Conservation (phyloP, 352 stramenopile species). For the Phytopythium sindhum region DNA sequence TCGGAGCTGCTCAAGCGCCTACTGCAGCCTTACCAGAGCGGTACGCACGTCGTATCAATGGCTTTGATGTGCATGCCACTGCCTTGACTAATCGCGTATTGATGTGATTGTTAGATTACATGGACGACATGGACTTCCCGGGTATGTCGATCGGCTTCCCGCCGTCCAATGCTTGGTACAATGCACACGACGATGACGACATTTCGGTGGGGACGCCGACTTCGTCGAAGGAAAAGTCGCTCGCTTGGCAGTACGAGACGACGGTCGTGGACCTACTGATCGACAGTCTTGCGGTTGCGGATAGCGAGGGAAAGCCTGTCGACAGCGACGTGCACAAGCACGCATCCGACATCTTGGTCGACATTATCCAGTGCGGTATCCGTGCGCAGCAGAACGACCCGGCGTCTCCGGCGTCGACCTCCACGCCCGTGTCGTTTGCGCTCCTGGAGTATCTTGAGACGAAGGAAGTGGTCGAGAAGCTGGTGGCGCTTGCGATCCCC, state of each 20-base stretch:
- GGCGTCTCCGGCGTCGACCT: slow-evolving; percentile 51
- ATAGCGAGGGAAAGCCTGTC: slow-evolving; percentile 24
- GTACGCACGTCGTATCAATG: slow-evolving; percentile 11
- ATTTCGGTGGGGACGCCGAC: slow-evolving; percentile 57
- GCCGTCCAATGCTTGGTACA: slow-evolving; percentile 73
- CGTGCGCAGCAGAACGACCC: slow-evolving; percentile 71
- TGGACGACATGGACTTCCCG: slow-evolving; percentile 87
- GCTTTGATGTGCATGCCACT: neutral
- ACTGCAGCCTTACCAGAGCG: slow-evolving; percentile 77
- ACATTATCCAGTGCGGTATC: slow-evolving; percentile 85
- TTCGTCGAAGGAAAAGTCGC: slow-evolving; percentile 51
- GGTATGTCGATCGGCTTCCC: slow-evolving; percentile 75
- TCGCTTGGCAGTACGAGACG: slow-evolving; percentile 73
- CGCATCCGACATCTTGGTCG: slow-evolving; percentile 73
- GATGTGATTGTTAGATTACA: slow-evolving; percentile 42
- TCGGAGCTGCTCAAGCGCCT: slow-evolving; percentile 81
- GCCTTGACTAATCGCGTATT: neutral
- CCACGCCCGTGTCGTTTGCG: slow-evolving; percentile 54
- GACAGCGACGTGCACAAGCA: slow-evolving; percentile 86
- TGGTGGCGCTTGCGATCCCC: slow-evolving; percentile 60
- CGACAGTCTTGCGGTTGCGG: slow-evolving; percentile 35
- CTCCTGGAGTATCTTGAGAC: slow-evolving; percentile 80
- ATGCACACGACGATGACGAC: slow-evolving; percentile 71
- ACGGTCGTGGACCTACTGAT: slow-evolving; percentile 69
- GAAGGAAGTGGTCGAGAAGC: slow-evolving; percentile 62